Conservation (phyloP, 768 basidiomycete species). For the Mycena rosella region DNA sequence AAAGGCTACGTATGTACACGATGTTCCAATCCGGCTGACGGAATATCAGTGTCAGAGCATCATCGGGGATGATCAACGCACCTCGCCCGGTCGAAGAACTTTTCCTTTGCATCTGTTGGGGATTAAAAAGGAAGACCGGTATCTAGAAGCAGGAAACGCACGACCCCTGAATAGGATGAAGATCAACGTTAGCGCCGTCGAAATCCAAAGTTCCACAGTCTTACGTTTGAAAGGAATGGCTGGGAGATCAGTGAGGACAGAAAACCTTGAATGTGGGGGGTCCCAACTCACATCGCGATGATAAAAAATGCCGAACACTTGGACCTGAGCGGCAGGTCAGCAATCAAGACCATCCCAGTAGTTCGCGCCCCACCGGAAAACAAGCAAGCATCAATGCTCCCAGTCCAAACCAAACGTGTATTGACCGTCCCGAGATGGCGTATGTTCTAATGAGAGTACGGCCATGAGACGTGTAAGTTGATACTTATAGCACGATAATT, state of each 20-base stretch:
- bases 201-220: not conserved
- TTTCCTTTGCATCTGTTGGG: constrained; percentile 20
- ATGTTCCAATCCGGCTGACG: constrained; percentile 31
- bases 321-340: constrained; percentile 13
- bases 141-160: not conserved
- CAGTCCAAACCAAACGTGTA: constrained; percentile 6
- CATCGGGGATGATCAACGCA: not conserved
- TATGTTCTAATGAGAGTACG: constrained; percentile 2
- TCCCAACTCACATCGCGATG: constrained; percentile 16
- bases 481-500: not conserved
- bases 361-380: constrained; percentile 10
- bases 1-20: not conserved
- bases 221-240: constrained; percentile 11
- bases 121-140: not conserved
- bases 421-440: constrained; percentile 28
- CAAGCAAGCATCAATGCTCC: constrained; percentile 12
- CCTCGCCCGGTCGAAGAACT: constrained; percentile 16
- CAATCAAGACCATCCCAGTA: not conserved
- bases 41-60: not conserved
- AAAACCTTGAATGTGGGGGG: not conserved
- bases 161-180: not conserved
- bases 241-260: not conserved
- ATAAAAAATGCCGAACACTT: constrained; percentile 26
- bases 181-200: not conserved
- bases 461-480: not conserved